These are phyloP conservation scores for Colletotrichum tropicicola DNA, from an alignment of 2,329 filamentous ascomycete genomes.

Conservation along the genomic window DNA sequence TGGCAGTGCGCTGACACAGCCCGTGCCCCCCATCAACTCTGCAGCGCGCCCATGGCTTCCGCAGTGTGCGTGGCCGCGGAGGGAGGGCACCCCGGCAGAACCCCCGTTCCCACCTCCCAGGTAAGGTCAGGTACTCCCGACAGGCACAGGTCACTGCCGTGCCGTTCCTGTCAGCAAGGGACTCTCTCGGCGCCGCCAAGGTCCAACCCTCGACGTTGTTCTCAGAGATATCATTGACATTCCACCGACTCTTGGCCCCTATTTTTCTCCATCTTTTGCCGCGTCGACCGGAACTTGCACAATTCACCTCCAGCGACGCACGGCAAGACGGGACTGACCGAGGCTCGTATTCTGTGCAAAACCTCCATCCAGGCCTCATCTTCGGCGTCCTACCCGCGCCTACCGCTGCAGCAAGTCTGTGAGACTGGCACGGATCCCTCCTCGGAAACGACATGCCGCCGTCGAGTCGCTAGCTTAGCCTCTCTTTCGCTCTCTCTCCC, in stretches of 20 bases:
- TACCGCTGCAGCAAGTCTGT: slow-evolving; percentile 23
- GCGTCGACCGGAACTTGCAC: background rate
- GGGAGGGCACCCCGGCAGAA: background rate
- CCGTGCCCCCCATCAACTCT: slow-evolving; percentile 20
- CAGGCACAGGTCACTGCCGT: too few relatives aligned
- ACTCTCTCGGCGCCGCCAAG: slow-evolving; percentile 1
- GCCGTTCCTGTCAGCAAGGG: slow-evolving; percentile 1
- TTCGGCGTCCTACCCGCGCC: slow-evolving; percentile 17
- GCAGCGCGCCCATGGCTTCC: background rate
- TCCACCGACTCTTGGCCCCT: background rate
- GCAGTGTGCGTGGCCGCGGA: background rate
- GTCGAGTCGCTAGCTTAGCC: slow-evolving; percentile 22
- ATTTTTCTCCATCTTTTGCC: background rate
- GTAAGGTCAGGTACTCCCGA: background rate
- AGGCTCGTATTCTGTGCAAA: background rate
- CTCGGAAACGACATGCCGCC: slow-evolving; percentile 27
- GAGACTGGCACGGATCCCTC: slow-evolving; percentile 29
- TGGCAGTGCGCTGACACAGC: slow-evolving; percentile 16
- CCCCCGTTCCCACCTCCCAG: slow-evolving; percentile 9
- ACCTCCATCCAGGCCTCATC: slow-evolving; percentile 15
- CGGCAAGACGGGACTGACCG: background rate
- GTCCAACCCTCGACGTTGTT: slow-evolving; percentile 5
- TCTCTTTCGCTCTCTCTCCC: background rate
- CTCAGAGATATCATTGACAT: slow-evolving; percentile 2
- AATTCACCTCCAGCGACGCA: background rate